A percentile compares a stretch with the other conserved stretches of the same genome.
These are phyloP conservation scores for Apostasia shenzhenica DNA, from an alignment of 106 monocot genomes.

Conservation along the genomic window DNA sequence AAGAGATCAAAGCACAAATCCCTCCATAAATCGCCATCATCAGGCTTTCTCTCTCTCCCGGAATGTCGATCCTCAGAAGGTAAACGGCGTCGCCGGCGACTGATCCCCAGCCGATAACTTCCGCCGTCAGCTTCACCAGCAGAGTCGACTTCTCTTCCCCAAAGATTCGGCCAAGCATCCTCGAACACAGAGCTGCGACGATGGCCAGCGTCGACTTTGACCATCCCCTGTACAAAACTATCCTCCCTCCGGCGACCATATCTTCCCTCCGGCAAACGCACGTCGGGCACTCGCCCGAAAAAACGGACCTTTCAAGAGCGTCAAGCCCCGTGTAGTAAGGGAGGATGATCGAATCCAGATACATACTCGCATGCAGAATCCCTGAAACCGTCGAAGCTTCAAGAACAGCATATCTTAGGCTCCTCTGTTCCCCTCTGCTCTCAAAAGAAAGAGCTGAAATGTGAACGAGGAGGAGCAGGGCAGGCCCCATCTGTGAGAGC, in stretches of 20 bases:
- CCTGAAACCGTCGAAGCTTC: constrained; percentile 82
- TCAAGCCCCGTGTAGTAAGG: constrained; percentile 90
- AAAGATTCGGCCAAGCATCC: constrained; percentile 46
- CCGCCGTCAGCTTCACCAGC: constrained; percentile 24
- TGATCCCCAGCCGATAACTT: constrained; percentile 51
- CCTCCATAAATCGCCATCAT: constrained; percentile 26
- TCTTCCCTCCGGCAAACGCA: constrained; percentile 60
- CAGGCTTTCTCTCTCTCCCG: not conserved
- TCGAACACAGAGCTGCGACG: constrained; percentile 38
- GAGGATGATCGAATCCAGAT: constrained; percentile 55
- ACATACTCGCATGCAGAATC: constrained; percentile 66
- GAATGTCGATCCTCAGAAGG: constrained; percentile 19
- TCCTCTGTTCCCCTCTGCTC: constrained; percentile 24
- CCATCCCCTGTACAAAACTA: constrained; percentile 43
- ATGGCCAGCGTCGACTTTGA: constrained; percentile 48
- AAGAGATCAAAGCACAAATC: constrained; percentile 23
- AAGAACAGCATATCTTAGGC: constrained; percentile 41
- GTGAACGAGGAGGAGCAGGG: constrained; percentile 51
- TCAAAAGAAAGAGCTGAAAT: constrained; percentile 67
- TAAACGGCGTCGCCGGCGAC: constrained; percentile 36
- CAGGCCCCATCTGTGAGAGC: constrained; percentile 49
- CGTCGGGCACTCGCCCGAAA: constrained; percentile 60
- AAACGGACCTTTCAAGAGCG: constrained; percentile 33
- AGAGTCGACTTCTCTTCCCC: constrained; percentile 26
- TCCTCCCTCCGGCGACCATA: constrained; percentile 63